These are phyloP conservation scores for Chlorophyllum brunneum DNA, from an alignment of 768 basidiomycete species.

Conservation along the genomic window DNA sequence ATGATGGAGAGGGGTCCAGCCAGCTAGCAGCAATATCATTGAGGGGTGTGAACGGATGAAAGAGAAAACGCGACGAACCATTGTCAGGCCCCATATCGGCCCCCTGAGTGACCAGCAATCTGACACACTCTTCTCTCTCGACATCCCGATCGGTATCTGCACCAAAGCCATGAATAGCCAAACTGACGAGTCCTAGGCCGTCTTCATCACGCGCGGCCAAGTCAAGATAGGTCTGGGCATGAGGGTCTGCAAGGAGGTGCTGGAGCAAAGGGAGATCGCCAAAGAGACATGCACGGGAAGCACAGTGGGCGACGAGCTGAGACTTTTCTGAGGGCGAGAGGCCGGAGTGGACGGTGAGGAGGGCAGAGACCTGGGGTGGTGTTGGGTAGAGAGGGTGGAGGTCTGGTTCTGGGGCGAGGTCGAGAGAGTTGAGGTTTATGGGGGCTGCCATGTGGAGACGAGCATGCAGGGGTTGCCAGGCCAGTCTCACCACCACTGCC, in stretches of 20 bases:
- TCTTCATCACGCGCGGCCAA: conserved; percentile 78
- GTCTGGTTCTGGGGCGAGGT: conserved; percentile 74
- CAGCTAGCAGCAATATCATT: conserved; percentile 45
- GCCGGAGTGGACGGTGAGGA: conserved; percentile 65
- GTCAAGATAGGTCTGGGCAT: conserved; percentile 65
- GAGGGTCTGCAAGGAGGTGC: conserved; percentile 65
- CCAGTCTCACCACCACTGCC: neutral
- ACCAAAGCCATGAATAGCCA: conserved; percentile 78
- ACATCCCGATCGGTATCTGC: conserved; percentile 79
- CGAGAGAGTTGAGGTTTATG: conserved; percentile 31
- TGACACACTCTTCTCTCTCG: conserved; percentile 87
- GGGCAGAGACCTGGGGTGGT: conserved; percentile 52
- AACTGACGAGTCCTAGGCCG: conserved; percentile 75
- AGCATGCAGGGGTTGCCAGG: neutral
- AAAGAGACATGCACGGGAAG: conserved; percentile 74
- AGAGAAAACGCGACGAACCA: conserved; percentile 36
- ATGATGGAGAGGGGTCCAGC: conserved; percentile 95
- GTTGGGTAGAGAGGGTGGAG: conserved; percentile 77
- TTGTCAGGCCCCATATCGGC: conserved; percentile 66
- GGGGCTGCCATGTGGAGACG: conserved; percentile 13
- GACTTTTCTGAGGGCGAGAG: conserved; percentile 64
- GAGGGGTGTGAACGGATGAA: conserved; percentile 7
- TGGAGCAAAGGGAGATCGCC: conserved; percentile 71
- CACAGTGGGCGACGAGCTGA: conserved; percentile 68
- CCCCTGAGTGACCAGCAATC: conserved; percentile 75